These are phyloP conservation scores for Blastobotrys peoriensis DNA, from an alignment of 805 yeast genomes.

Conservation along the genomic window DNA sequence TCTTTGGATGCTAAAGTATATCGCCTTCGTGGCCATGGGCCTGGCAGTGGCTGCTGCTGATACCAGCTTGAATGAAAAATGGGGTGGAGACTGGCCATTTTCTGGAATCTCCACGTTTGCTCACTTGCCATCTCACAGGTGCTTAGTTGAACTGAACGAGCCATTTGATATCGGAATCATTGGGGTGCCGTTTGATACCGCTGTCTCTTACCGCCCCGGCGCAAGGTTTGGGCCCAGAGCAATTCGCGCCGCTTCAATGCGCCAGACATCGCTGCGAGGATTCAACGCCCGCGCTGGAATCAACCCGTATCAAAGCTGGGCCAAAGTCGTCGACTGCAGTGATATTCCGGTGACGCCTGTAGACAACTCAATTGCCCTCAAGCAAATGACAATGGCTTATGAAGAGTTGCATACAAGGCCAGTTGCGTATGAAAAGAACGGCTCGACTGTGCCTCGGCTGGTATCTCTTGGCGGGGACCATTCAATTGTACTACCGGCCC, in stretches of 20 bases:
- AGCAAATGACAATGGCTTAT: slow-evolving; percentile 54
- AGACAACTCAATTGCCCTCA: slow-evolving; percentile 57
- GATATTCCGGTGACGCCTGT: slow-evolving; percentile 66
- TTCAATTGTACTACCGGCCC: slow-evolving; percentile 64
- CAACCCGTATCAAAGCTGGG: slow-evolving; percentile 53
- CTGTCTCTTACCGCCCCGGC: slow-evolving; percentile 71
- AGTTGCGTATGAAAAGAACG: slow-evolving; percentile 18
- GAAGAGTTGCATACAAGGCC: slow-evolving; percentile 44
- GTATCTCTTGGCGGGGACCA: slow-evolving; percentile 83
- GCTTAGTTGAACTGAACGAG: slow-evolving; percentile 43
- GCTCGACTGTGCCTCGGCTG: slow-evolving; percentile 42
- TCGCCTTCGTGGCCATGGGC: too few relatives aligned
- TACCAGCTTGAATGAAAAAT: too few relatives aligned
- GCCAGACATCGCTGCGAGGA: slow-evolving; percentile 65
- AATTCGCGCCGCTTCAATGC: slow-evolving; percentile 33
- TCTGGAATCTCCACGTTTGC: slow-evolving; percentile 51
- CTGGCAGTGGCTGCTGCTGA: too few relatives aligned
- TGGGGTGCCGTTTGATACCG: slow-evolving; percentile 83
- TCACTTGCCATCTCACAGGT: slow-evolving; percentile 55
- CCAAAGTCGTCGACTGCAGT: slow-evolving; percentile 56
- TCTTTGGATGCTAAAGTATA: too few relatives aligned
- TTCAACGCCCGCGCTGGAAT: slow-evolving; percentile 61
- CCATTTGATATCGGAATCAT: slow-evolving; percentile 64
- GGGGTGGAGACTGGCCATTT: slow-evolving; percentile 67
- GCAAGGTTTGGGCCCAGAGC: slow-evolving; percentile 71